Base-by-base conservation (phyloP, 345 rosid genomes). In the Gossypium longicalyx region DNA sequence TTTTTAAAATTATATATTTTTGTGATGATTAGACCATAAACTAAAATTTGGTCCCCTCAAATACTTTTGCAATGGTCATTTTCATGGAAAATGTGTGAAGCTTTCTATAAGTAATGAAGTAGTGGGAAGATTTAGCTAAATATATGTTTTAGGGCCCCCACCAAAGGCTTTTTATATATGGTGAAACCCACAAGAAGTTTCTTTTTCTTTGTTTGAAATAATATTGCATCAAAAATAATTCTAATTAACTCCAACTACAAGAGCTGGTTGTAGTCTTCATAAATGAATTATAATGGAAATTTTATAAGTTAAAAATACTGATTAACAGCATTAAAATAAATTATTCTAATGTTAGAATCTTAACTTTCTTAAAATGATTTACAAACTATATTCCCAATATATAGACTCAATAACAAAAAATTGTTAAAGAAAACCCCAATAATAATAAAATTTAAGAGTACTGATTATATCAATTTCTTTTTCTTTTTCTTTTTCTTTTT, bases 21-120 rank as follows among this genome's bases (percentile, higher is more conserved):
- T 54, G 20, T 54, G 59, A 54, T 19, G 59, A n/a, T 2, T 54
- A n/a, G 59, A 54, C 59, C 22, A 2, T 54, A 54, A 54, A n/a
- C 59, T n/a, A 2, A 54, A n/a, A 17, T 54, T 20, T 53, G 58
- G 58, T 19, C 59, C 59, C 59, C 59, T 7, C 7, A 16, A 34
- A 49, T 38, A 61, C 19, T 13, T 65, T 43, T 12, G 54, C 57
- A 71, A 60, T 68, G 29, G 80, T 77, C 83, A 34, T 70, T 77
- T 29, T 80, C 83, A 77, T 69, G 58, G 83, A 70, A 77, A 76
- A 68, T 77, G 63, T 54, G 75, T 80, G 80, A 61, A 60, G 75
- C 51, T 75, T 75, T 61, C 44, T 17, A 23, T 34, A 34, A 34
- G 41, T 34, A 34, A 34, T 34, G 41, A 72, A 66, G 76, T 71